Evolutionary conservation across 352 stramenopile species (phyloP).

Genomic region (Pythium brassicae): DNA sequence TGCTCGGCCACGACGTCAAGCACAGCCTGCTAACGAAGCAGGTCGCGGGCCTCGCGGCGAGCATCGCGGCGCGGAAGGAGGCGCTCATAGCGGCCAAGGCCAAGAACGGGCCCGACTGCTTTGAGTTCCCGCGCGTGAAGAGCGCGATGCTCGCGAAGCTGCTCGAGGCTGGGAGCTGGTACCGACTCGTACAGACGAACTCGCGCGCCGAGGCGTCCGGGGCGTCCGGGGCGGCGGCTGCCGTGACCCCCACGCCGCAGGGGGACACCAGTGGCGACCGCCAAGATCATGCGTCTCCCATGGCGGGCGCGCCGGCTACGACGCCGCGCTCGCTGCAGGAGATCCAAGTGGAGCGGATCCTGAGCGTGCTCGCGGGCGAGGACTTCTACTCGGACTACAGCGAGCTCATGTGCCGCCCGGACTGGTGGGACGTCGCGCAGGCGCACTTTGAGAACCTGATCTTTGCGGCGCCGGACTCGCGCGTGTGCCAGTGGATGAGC

Average conservation of each 20-base stretch:
- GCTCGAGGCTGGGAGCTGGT: slow-evolving; percentile 82
- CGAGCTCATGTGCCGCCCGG: slow-evolving; percentile 65
- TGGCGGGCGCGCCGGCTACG: slow-evolving; percentile 13
- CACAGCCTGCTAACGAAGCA: slow-evolving; percentile 62
- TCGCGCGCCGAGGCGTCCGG: slow-evolving; percentile 35
- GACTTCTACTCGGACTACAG: slow-evolving; percentile 84
- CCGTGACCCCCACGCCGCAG: slow-evolving; percentile 20
- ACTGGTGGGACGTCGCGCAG: slow-evolving; percentile 84
- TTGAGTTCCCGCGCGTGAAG: slow-evolving; percentile 52
- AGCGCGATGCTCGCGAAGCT: slow-evolving; percentile 66
- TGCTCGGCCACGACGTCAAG: slow-evolving; percentile 78
- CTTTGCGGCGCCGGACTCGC: slow-evolving; percentile 60
- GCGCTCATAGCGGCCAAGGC: slow-evolving; percentile 48
- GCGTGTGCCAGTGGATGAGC: slow-evolving; percentile 65
- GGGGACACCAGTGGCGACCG: not conserved
- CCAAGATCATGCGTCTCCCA: slow-evolving; percentile 8
- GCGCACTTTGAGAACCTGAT: slow-evolving; percentile 86
- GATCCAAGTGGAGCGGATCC: slow-evolving; percentile 68
- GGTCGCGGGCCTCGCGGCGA: slow-evolving; percentile 42
- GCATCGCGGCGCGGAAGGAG: slow-evolving; percentile 35
- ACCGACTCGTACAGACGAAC: slow-evolving; percentile 79
- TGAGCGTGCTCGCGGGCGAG: slow-evolving; percentile 69
- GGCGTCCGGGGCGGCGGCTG: slow-evolving; percentile 38
- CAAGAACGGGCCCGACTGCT: slow-evolving; percentile 62
- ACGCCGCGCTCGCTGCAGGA: slow-evolving; percentile 43